These are phyloP conservation scores for Brettanomyces custersianus DNA, from an alignment of 805 yeast species.

Conservation along the genomic window DNA sequence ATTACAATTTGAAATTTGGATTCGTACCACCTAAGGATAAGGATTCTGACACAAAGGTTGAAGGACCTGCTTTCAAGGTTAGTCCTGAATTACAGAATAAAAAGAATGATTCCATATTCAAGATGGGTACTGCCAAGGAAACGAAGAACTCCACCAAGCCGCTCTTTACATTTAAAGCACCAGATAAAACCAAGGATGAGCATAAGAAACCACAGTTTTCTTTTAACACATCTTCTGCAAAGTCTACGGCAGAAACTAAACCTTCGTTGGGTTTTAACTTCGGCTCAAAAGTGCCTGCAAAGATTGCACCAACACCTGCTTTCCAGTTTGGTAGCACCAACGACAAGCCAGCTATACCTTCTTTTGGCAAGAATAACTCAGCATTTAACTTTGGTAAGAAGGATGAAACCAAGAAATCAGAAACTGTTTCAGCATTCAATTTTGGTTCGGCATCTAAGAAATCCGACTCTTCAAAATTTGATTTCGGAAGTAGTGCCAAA, in stretches of 20 bases:
- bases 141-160: too few species aligned
- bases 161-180: too few species aligned
- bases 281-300: conserved; percentile 2
- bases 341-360: background rate
- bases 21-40: conserved; percentile 23
- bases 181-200: too few species aligned
- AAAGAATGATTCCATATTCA: too few species aligned
- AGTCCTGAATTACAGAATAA: conserved; percentile 14
- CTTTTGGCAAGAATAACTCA: too few species aligned
- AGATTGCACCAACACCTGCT: too few species aligned
- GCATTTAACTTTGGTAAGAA: background rate
- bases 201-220: too few species aligned
- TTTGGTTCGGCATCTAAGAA: conserved; percentile 5
- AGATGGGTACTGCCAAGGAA: too few species aligned
- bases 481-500: conserved; percentile 13
- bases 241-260: too few species aligned
- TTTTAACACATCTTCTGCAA: too few species aligned
- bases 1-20: conserved; percentile 43
- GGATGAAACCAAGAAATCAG: background rate
- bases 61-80: conserved; percentile 63
- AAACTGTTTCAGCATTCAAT: conserved; percentile 5
- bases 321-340: background rate
- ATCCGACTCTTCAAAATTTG: conserved; percentile 4
- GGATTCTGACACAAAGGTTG: conserved; percentile 47
- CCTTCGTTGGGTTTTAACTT: conserved; percentile 1